phyloP scores from a whole-genome alignment of 1,284 basidiomycete genomes.

The Macrocystidia cucumis region DNA sequence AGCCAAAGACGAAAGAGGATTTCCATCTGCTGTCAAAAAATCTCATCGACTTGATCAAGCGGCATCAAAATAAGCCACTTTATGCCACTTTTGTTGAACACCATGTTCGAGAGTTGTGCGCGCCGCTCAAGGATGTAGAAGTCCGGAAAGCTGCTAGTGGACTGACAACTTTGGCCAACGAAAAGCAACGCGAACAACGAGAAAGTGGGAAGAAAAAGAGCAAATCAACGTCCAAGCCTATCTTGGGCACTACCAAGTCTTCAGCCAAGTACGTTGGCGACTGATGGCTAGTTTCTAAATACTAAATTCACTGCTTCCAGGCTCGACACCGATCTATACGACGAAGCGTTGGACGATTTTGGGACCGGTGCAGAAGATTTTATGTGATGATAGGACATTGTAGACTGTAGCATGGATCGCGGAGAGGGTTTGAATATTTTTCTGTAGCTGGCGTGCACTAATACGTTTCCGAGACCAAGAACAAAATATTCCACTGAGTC shows the following conservation, averaged over 20 bases:
- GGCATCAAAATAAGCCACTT: constrained; percentile 73
- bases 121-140: constrained; percentile 79
- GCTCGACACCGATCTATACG: constrained; percentile 73
- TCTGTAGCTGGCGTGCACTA: no score
- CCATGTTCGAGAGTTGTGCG: constrained; percentile 66
- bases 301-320: no score
- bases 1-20: constrained; percentile 83
- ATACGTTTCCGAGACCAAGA: no score
- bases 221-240: constrained; percentile 64
- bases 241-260: constrained; percentile 64
- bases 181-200: constrained; percentile 86
- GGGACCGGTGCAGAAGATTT: constrained; percentile 64
- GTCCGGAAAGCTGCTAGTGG: constrained; percentile 80
- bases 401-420: no score
- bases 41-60: constrained; percentile 68
- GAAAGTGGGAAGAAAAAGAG: constrained; percentile 90
- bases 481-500: no score
- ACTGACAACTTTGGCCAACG: constrained; percentile 82
- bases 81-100: constrained; percentile 80
- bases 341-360: constrained; percentile 83
- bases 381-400: no score
- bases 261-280: constrained; percentile 53
- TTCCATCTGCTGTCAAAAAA: constrained; percentile 66
- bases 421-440: no score
- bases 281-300: no score